These are phyloP conservation scores for Flammula alnicola DNA, from an alignment of 1,284 basidiomycete species.

Conservation along the genomic window DNA sequence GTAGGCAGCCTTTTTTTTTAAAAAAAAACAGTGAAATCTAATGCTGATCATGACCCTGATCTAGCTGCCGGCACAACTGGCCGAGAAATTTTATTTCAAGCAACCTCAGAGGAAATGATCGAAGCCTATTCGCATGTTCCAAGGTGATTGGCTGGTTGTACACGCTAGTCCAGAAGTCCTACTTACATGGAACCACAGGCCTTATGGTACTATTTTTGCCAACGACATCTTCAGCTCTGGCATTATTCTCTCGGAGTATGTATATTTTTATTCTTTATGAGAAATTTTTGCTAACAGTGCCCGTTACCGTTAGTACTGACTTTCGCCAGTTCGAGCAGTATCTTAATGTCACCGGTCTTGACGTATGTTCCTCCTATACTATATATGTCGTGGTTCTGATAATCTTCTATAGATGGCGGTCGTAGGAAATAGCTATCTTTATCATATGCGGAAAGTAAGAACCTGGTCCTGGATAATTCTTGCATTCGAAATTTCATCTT, in stretches of 20 bases:
- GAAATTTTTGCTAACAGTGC: constrained; percentile 3
- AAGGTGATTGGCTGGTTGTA: constrained; percentile 44
- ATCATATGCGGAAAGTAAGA: constrained; percentile 81
- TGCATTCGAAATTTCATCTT: constrained; percentile 1
- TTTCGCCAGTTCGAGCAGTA: constrained; percentile 96
- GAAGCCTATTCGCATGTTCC: constrained; percentile 88
- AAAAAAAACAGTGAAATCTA: neutral
- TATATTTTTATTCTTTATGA: constrained; percentile 15
- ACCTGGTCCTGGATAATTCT: neutral
- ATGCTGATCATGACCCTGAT: neutral
- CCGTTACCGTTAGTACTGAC: constrained; percentile 82
- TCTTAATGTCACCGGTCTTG: constrained; percentile 84
- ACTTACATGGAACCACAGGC: constrained; percentile 46
- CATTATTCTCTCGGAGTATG: constrained; percentile 88
- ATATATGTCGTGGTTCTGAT: constrained; percentile 7
- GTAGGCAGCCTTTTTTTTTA: constrained; percentile 34
- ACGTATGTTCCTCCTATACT: constrained; percentile 54
- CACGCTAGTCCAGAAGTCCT: neutral
- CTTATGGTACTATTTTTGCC: constrained; percentile 90
- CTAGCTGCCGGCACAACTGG: constrained; percentile 88
- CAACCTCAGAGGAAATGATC: constrained; percentile 94
- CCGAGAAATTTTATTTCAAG: constrained; percentile 93
- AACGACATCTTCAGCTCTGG: constrained; percentile 96
- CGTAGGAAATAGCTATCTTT: constrained; percentile 92
- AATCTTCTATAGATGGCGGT: constrained; percentile 77